Evolutionary conservation across 2,329 filamentous ascomycete species (phyloP), one percentile per base, ranked within the genome.

Genomic region (Zasmidium cellare): DNA sequence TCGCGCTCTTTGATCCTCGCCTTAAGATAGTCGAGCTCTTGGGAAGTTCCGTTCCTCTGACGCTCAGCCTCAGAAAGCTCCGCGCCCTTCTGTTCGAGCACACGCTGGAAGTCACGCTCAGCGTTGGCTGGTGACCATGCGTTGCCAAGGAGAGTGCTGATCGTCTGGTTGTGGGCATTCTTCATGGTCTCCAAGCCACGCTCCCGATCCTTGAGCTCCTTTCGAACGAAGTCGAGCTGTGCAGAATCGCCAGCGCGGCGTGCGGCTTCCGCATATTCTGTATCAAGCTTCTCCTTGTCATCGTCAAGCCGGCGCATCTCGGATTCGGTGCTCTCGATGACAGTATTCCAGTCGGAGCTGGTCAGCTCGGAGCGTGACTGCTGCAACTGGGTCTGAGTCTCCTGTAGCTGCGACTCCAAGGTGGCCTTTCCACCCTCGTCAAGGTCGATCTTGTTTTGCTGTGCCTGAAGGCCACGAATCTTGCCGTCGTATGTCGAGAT

Each of bases 351-450:
- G 12, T 85, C 82, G 11, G 86, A 82, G 18, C 76, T 76, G 35
- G 85, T 82, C 50, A 88, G 82, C 1, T 87, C 83, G n/a, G 83
- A 78, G 61, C 85, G 88, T 2, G 85, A 80, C 53, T 82, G 81
- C 48, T 82, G 75, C 16, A 96, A 79, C 31, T 82, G 83, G 18
- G 78, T 77, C 59, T 88, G 84, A 0, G 90, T 81, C 41, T 94
- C 89, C 38, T 85, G 83, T 50, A 90, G 83, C 53, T 88, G 87
- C 16, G 87, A 84, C 67, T 94, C 88, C 6, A 97, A 80, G 2
- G 90, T 80, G 23, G 89, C 89, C 72, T 91, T 90, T 28, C 85
- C 84, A 2, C 92, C 92, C 75, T 97, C 93, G 66, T 99, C 93
- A 25, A 92, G 82, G 35, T 89, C 83, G 55, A 99, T 87, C n/a